Evolutionary conservation across 805 yeast genomes (phyloP), one percentile per base, ranked within the genome.

Genomic region (Starmerella floris): DNA sequence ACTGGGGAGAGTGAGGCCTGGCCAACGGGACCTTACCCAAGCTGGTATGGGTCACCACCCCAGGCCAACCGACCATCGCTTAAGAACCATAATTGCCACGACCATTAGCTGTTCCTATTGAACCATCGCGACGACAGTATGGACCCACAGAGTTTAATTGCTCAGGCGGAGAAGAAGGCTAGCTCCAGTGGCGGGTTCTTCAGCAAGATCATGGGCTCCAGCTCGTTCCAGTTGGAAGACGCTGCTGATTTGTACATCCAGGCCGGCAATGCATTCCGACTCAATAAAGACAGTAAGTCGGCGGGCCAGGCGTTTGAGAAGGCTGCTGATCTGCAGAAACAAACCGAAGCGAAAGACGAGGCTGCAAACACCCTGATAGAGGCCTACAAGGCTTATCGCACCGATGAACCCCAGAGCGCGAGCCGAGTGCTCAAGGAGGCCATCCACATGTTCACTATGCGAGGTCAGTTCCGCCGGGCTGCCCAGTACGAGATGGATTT

Each of bases 381-480:
- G 56, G 94, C 95, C 0, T 91, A 75, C 66, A 91, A 91, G 57
- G 75, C 87, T 28, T 91, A 73, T 63, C 78, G 80, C 55, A 69
- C 75, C 34, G 79, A 76, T 42, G 77, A 79, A 28, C 91, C 85
- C 3, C 67, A 50, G 39, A 81, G 75, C 40, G 93, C 93, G 8
- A 94, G 85, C 3, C 71, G 78, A 40, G 76, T 83, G 4, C 67
- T 91, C 49, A 71, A 73, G 44, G 72, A 72, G 53, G 95, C 97
- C 0, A 77, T 88, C 46, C 78, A 75, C 49, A 70, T 83, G 57
- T 88, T 87, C 61, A 84, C 94, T 1, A 70, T 76, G 49, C 76
- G 83, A 53, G 99, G 99, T 11, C 95, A 88, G 61, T 91, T 91
- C 64, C 76, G 98, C 60, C 72, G 97, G 60, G 95, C 94, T 21